Evolutionary conservation across 139 green algal genomes (phyloP), one percentile per base, ranked within the genome.

Genomic region (Coelastrella sp.): DNA sequence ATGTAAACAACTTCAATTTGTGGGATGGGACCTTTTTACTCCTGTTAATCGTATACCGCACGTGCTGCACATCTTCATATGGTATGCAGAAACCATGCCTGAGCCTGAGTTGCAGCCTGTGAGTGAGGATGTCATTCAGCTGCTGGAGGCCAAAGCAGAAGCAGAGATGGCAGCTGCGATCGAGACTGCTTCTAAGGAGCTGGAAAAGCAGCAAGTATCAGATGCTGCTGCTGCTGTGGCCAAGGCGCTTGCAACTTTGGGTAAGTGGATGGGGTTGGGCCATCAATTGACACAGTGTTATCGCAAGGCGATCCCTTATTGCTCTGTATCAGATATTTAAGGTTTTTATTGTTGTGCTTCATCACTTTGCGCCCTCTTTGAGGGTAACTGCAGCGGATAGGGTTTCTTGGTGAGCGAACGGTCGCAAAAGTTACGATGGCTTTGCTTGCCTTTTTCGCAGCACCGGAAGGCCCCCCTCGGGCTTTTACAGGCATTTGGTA

Each of bases 141-240:
- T 49, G 56, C 57, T 89, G 68, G 85, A 89, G 56, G 17, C 22
- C 35, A n/a, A 82, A n/a, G 72, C 57, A 56, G 72, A 59, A 24
- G n/a, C 61, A 27, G 73, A 63, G 12, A 49, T 61, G 61, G 82
- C 17, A 19, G 82, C 82, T 8, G 82, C 17, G 68, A 20, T 58
- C 1, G 84, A 68, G 15, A 68, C 58, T 10, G 19, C 84, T 11
- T 24, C 80, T 0, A 63, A 56, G 58, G 58, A 72, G 59, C 56
- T 22, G 8, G 80, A 58, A 20, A 56, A 75, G 65, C 8, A 72
- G 24, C 20, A 66, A n/a, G 68, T 80, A 22, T 80, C 68, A 6
- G 35, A 88, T 9, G 84, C 84, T 4, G 84, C 84, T 68, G 84
- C 84, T 58, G 85, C 85, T 10, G 68, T 90, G n/a, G 85, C 85